A percentile compares a stretch with the other conserved stretches of the same genome.
These are phyloP conservation scores for Candida arabinofermentans DNA, from an alignment of 805 yeast genomes.

Conservation along the genomic window DNA sequence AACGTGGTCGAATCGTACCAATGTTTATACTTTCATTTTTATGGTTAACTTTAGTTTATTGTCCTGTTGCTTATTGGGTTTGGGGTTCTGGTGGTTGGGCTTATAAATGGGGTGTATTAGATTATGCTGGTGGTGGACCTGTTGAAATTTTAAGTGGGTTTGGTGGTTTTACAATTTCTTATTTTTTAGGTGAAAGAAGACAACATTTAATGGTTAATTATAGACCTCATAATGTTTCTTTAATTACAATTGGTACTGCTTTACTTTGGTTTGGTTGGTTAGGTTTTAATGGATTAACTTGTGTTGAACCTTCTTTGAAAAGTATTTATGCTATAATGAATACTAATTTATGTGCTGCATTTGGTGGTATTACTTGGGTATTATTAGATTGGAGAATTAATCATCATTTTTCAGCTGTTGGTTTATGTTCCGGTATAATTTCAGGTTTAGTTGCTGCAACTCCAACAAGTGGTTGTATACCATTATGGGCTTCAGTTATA, in stretches of 20 bases:
- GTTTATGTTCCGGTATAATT: constrained; percentile 90
- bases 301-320: constrained; percentile 74
- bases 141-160: constrained; percentile 92
- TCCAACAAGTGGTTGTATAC: constrained; percentile 87
- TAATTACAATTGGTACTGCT: constrained; percentile 84
- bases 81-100: constrained; percentile 98
- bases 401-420: constrained; percentile 90
- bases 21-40: constrained; percentile 74
- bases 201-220: constrained; percentile 78
- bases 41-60: constrained; percentile 90
- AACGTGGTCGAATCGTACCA: constrained; percentile 86
- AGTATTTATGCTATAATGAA: constrained; percentile 90
- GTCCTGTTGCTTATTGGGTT: constrained; percentile 94
- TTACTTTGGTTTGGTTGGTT: constrained; percentile 95
- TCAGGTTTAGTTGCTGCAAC: constrained; percentile 97
- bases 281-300: constrained; percentile 90
- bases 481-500: constrained; percentile 85
- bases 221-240: constrained; percentile 91
- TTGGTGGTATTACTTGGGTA: constrained; percentile 92
- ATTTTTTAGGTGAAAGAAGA: constrained; percentile 71
- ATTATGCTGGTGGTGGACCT: constrained; percentile 98
- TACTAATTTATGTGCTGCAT: constrained; percentile 83
- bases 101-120: constrained; percentile 83
- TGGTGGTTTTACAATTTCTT: constrained; percentile 83
- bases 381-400: constrained; percentile 83